Conservation (phyloP, 2,329 filamentous ascomycete genomes). For the Aspergillus sp. region DNA sequence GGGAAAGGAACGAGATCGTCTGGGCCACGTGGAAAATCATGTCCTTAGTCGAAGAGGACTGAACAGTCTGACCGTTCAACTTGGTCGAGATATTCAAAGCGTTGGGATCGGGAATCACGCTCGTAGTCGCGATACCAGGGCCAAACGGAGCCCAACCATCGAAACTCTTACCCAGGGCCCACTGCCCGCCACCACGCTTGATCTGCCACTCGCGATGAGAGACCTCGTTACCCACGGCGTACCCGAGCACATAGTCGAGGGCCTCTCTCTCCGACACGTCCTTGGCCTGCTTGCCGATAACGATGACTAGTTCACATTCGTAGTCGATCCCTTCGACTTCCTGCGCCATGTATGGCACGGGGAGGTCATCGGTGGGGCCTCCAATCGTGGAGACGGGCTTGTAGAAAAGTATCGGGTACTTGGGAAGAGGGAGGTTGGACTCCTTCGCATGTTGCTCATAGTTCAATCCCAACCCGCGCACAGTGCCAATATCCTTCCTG, state of each 20-base stretch:
- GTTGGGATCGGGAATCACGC: constrained; percentile 39
- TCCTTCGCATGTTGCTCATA: constrained; percentile 65
- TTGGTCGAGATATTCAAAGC: constrained; percentile 37
- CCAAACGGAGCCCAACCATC: constrained; percentile 69
- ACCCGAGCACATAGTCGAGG: constrained; percentile 65
- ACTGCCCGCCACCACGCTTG: constrained; percentile 59
- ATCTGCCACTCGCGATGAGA: constrained; percentile 71
- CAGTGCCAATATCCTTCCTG: constrained; percentile 54
- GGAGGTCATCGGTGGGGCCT: constrained; percentile 58
- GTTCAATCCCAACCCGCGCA: constrained; percentile 63
- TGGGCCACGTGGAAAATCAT: constrained; percentile 42
- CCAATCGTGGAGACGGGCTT: constrained; percentile 60
- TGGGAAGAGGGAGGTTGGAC: constrained; percentile 59
- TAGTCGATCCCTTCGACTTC: constrained; percentile 62
- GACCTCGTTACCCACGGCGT: constrained; percentile 70
- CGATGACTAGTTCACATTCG: constrained; percentile 67
- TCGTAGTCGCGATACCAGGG: constrained; percentile 57
- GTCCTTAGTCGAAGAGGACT: constrained; percentile 43
- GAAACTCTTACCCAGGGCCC: constrained; percentile 65
- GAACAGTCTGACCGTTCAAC: constrained; percentile 43
- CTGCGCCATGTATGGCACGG: constrained; percentile 58
- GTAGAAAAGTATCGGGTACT: constrained; percentile 66
- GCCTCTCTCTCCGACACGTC: constrained; percentile 59
- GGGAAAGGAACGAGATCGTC: constrained; percentile 41
- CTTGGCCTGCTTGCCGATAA: constrained; percentile 60